Evolutionary conservation across 352 stramenopile genomes (phyloP), one percentile per base, ranked within the genome.

Genomic region (Phytopythium montanum): DNA sequence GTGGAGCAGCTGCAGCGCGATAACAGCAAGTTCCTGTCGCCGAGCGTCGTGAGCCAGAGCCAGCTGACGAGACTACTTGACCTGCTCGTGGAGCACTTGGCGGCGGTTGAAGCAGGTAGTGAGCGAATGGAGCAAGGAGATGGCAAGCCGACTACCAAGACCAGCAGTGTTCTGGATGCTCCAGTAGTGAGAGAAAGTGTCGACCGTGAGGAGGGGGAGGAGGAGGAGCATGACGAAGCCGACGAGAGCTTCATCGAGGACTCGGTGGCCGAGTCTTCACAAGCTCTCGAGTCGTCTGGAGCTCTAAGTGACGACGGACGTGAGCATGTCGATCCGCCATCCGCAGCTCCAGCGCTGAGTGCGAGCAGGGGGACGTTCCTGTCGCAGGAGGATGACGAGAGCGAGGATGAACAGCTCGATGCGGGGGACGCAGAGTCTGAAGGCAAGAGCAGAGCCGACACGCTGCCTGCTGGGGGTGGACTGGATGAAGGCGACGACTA

Each of bases 1-100:
- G 66, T 73, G 7, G 64, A 65, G 12, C 72, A 87, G 56, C 62
- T 94, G 34, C 81, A 92, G 56, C 65, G 72, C n/a, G 78, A 88
- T 39, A 85, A 93, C 53, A 61, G 69, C 2, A 68, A 68, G 29
- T 93, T 92, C 58, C 65, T 92, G 23, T 67, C 71, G 1, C 76
- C 85, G 0, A 66, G 38, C 3, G 50, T 94, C 19, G 81, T 94
- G 28, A 92, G 84, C 56, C 70, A 90, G 54, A 48, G 68, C 38
- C 85, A 94, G 56, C 62, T 94, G 8, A 68, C 72, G 54, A 70
- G 81, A 5, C 60, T 94, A 10, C 59, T 94, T 23, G 72, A 88
- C 55, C 71, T 66, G 53, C 59, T 94, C n/a, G 68, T 92, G 18
- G 59, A 85, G 38, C 75, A 84, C 61, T 41, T 88, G 23, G 66